Evolutionary conservation across 768 basidiomycete species (phyloP), one percentile per base, ranked within the genome.

Genomic region (Amanita jacksonii): DNA sequence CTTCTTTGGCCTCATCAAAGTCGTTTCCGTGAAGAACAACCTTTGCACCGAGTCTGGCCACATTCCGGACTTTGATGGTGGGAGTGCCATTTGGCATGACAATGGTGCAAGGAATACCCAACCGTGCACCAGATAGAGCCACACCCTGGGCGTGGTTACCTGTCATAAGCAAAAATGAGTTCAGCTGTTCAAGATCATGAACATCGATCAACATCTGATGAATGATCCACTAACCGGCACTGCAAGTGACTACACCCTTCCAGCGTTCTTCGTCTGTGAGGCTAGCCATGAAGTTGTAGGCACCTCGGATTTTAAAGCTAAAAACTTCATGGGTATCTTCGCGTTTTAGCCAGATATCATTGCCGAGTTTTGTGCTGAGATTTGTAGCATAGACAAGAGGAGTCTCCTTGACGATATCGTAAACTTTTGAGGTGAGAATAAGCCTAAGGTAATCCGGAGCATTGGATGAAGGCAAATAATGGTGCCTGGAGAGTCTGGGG

Each of bases 71-170:
- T 67, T 99, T 99, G 74, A 99, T 99, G 31, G 84, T 74, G 1
- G 96, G 96, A 2, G 96, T 98, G 10, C 80, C 88, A 32, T 82
- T 68, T 1, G 96, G 96, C 96, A 99, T 98, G 49, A 99, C 90
- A 55, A 99, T 98, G n/a, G 92, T 97, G 51, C 91, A 96, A 3
- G 96, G 91, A 48, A 98, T 85, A 25, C 74, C 76, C 22, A 99
- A 77, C 45, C 81, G 78, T 36, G 79, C 64, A 8, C 94, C 90
- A n/a, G 96, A 92, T 38, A 98, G 74, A 2, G 96, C 96, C 39
- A 99, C 96, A 19, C 96, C 96, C 62, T 99, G 96, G 0, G 96
- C 96, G 61, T 99, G 96, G 57, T 99, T 99, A 20, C 96, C 96
- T 97, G 30, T 15, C 24, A 41, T 40, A 25, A 35, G 15, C 8